These are phyloP conservation scores for Colletotrichum tamarilloi DNA, from an alignment of 2,329 filamentous ascomycete genomes.

Conservation along the genomic window DNA sequence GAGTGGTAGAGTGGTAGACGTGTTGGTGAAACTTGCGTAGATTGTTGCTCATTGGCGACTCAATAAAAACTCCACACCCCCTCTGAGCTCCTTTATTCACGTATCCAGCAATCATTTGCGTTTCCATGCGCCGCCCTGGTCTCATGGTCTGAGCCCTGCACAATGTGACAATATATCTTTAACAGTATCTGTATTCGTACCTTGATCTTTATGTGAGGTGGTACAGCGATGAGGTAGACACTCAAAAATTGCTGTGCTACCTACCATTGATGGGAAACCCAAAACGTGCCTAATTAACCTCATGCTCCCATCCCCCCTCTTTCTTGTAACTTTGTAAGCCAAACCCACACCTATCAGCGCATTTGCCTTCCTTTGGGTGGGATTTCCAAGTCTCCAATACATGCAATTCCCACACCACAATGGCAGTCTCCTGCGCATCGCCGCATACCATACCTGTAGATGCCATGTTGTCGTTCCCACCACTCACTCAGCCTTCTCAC, in stretches of 20 bases:
- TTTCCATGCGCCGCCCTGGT: slow-evolving; percentile 19
- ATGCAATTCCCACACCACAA: neutral
- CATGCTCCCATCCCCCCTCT: neutral
- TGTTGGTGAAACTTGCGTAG: neutral
- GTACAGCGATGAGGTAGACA: neutral
- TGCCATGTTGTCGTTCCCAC: too few relatives aligned
- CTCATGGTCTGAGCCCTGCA: neutral
- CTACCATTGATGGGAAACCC: slow-evolving; percentile 2
- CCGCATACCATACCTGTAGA: neutral
- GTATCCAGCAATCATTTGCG: slow-evolving; percentile 8
- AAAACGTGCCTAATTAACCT: slow-evolving; percentile 8
- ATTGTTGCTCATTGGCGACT: neutral
- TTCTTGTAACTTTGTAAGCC: neutral
- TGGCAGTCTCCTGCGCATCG: neutral
- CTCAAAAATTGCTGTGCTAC: neutral
- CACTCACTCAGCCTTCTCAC: neutral
- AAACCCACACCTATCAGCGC: neutral
- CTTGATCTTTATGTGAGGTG: neutral
- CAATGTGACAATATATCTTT: neutral
- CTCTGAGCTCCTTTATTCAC: neutral
- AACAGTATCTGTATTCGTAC: neutral
- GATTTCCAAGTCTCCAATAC: neutral
- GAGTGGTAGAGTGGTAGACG: neutral
- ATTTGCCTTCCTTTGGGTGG: neutral
- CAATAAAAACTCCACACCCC: neutral